Evolutionary conservation across 2,329 filamentous ascomycete species (phyloP).

Genomic region (Colletotrichum higginsianum): DNA sequence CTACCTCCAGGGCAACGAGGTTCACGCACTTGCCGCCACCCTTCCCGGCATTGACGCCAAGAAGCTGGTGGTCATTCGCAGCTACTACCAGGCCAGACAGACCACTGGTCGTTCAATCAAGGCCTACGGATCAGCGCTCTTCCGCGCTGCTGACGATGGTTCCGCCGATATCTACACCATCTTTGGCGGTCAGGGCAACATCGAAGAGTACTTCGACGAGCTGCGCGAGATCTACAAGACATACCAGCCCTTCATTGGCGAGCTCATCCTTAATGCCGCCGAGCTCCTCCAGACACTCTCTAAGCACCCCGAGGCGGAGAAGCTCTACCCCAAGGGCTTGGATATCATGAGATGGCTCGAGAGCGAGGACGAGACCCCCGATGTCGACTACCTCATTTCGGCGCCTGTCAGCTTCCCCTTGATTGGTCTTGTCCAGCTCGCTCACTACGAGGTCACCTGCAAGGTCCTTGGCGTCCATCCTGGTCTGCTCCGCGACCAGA

Average conservation of each 20-base stretch:
- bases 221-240: conserved; percentile 91
- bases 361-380: conserved; percentile 89
- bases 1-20: conserved; percentile 95
- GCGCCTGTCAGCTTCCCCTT: conserved; percentile 96
- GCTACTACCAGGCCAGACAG: conserved; percentile 91
- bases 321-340: conserved; percentile 97
- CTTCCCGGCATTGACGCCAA: conserved; percentile 93
- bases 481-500: conserved; percentile 86
- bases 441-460: conserved; percentile 95
- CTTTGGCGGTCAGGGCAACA: conserved; percentile 97
- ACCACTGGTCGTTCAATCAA: conserved; percentile 89
- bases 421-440: conserved; percentile 95
- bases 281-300: conserved; percentile 90
- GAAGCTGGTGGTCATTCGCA: conserved; percentile 89
- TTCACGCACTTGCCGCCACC: conserved; percentile 88
- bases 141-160: conserved; percentile 88
- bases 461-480: conserved; percentile 91
- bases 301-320: conserved; percentile 87
- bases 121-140: conserved; percentile 92
- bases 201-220: conserved; percentile 99
- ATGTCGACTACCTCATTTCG: conserved; percentile 93
- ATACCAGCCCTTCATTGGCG: conserved; percentile 91
- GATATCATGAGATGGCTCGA: conserved; percentile 96
- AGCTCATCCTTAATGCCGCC: conserved; percentile 85
- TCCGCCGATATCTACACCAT: conserved; percentile 92